Base-by-base conservation (phyloP, 768 basidiomycete genomes). In the Leccinum imitatum region DNA sequence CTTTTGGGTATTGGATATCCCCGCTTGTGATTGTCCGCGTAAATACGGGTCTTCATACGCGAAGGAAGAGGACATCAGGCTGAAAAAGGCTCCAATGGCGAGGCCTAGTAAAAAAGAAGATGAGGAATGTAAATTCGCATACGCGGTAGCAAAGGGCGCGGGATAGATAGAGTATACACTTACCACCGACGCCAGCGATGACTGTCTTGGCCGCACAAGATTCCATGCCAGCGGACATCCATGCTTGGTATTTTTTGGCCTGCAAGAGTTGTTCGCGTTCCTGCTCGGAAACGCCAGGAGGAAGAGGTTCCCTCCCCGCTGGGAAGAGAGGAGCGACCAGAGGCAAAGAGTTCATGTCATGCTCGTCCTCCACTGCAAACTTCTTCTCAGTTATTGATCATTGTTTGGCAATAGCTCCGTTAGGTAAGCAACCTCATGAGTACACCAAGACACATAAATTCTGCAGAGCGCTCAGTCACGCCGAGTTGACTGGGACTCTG, bases 31-130 rank as follows among this genome's bases (percentile, higher is more conserved):
- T 67, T 84, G 82, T 52, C 85, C 78, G 33, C 91, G 86, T 37
- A 91, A 81, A 50, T 93, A 77, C 11, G 95, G 95, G 72, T 98
- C 95, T 73, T 98, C 96, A 71, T 97, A 96, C 35, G 90, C 89
- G 72, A 98, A 95, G 30, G 94, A 93, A 19, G 94, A 81, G 35
- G 91, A 93, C 96, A 98, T 98, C 60, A 98, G 82, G 2, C 94
- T 93, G 78, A 98, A 93, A 80, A 98, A 95, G 33, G 89, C 95
- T 60, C 96, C 96, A 47, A 97, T 83, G 11, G 84, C 95, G 66
- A 98, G 87, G 51, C 96, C 95, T 97, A 63, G 25, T 10, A 10
- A 27, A 23, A 54, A 47, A 31, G 47, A 2, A 44, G n/a, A 53
- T 9, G 21, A 60, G 58, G 25, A 55, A 33, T 41, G 54, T 57